Base-by-base conservation (phyloP, 1,139 yeast genomes). In the Geotrichum europaeum region DNA sequence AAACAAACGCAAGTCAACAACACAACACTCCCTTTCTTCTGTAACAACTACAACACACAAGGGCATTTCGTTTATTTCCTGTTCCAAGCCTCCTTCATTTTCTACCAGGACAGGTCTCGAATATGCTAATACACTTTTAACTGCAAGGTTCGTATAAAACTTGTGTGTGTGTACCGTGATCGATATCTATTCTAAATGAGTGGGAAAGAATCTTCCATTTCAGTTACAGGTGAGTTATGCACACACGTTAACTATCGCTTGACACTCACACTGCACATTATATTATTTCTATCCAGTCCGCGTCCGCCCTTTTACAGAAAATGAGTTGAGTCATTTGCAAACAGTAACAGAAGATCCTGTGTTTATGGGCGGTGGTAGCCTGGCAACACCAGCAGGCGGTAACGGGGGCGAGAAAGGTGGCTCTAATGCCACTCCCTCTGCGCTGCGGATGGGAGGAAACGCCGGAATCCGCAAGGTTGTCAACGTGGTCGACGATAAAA, bases 401-500 rank as follows among this genome's bases (percentile, higher is more conserved):
- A 64, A 56, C 62, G 58, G 63, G 66, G 50, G 65, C 47, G 67
- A 69, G 61, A 60, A 52, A 22, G 67, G 69, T 61, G 60, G 55
- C 55, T 36, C 36, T 49, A 18, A 56, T 52, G 40, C 56, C 45
- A 40, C 36, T 43, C 56, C 51, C 45, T 53, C 49, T 57, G 61
- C 58, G 36, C 63, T 69, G 34, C 68, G 63, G 58, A 72, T 69
- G 61, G 70, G 74, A 13, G 86, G 85, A 2, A 73, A 73, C n/a
- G 60, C 56, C 49, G 66, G 61, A 57, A 66, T 89, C 32, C 79
- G 96, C 56, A 87, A 86, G 67, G 82, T 91, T 49, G 81, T 92
- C 28, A 84, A 88, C 61, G 95, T 89, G 32, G 94, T 89, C 2
- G 97, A 91, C 75, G 96, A 89, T 67, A 79, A 84, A 65, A 90